phyloP scores from a whole-genome alignment of 164 flowering plant species.

The Magnolia changhungtana region DNA sequence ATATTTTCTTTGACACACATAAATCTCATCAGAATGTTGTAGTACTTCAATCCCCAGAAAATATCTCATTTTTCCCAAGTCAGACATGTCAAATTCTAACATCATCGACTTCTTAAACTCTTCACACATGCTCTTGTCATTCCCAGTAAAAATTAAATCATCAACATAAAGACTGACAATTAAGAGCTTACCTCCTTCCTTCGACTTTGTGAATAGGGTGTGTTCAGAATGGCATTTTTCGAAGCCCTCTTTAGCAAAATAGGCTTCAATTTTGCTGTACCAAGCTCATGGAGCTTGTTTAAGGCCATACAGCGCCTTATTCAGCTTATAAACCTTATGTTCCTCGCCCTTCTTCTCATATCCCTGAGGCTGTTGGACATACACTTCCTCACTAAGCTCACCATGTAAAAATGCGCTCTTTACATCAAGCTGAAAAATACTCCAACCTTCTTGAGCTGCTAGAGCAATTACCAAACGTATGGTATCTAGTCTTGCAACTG shows the following conservation, averaged over 20 bases:
- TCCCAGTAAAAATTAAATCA: conserved; percentile 1
- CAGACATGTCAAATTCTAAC: background rate
- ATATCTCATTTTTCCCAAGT: background rate
- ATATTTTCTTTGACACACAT: conserved; percentile 14
- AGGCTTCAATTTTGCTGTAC: background rate
- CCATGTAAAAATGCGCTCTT: too few relatives aligned
- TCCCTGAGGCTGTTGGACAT: too few relatives aligned
- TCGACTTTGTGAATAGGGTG: background rate
- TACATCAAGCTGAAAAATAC: background rate
- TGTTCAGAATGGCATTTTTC: conserved; percentile 8
- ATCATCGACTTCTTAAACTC: conserved; percentile 6
- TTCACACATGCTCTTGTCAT: background rate
- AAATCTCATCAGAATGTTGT: conserved; percentile 1
- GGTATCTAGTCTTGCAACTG: conserved; percentile 6
- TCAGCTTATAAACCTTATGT: too few relatives aligned
- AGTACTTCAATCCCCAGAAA: conserved; percentile 16
- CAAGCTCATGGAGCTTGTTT: too few relatives aligned
- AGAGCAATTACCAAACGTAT: conserved; percentile 8
- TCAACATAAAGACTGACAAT: conserved; percentile 15
- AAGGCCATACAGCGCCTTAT: too few relatives aligned
- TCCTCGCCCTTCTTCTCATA: too few relatives aligned
- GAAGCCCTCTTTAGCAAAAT: background rate
- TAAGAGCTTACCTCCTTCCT: background rate
- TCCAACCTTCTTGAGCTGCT: conserved; percentile 8
- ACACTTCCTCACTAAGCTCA: too few relatives aligned